Conservation (phyloP, 1,139 yeast genomes). For the Geotrichum reessii region DNA sequence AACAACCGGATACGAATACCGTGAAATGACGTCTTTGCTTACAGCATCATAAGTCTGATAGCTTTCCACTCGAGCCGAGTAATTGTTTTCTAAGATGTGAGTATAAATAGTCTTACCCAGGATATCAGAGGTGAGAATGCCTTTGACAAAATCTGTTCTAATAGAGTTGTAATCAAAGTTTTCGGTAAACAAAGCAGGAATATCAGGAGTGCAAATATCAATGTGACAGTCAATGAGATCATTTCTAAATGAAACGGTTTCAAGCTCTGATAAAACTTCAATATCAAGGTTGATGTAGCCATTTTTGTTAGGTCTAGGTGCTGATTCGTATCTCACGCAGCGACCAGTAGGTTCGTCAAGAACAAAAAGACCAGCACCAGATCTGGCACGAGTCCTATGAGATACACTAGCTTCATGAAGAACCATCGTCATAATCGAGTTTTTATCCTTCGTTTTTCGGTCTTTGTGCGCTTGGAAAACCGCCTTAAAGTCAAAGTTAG, state of each 20-base stretch:
- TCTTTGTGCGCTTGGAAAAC: constrained; percentile 69
- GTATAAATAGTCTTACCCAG: constrained; percentile 88
- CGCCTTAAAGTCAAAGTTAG: constrained; percentile 74
- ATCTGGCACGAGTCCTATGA: constrained; percentile 63
- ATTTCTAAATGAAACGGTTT: constrained; percentile 74
- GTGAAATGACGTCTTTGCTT: constrained; percentile 80
- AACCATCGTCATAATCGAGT: constrained; percentile 92
- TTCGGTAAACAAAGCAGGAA: constrained; percentile 92
- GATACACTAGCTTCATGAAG: constrained; percentile 78
- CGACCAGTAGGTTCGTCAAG: constrained; percentile 66
- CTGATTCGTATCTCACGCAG: constrained; percentile 75
- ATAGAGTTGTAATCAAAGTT: constrained; percentile 88
- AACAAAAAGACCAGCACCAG: constrained; percentile 80
- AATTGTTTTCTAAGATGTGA: constrained; percentile 65
- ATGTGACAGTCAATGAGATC: constrained; percentile 94
- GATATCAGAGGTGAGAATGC: constrained; percentile 84
- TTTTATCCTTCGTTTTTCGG: constrained; percentile 68
- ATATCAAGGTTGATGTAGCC: constrained; percentile 46
- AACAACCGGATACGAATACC: constrained; percentile 89
- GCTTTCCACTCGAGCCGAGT: constrained; percentile 91
- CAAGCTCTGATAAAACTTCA: constrained; percentile 73
- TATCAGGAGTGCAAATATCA: constrained; percentile 91
- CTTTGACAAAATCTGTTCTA: constrained; percentile 82
- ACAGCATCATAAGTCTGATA: constrained; percentile 90
- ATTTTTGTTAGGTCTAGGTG: constrained; percentile 21